Conservation (phyloP, 805 yeast genomes). For the Candida xiaguanensis region DNA sequence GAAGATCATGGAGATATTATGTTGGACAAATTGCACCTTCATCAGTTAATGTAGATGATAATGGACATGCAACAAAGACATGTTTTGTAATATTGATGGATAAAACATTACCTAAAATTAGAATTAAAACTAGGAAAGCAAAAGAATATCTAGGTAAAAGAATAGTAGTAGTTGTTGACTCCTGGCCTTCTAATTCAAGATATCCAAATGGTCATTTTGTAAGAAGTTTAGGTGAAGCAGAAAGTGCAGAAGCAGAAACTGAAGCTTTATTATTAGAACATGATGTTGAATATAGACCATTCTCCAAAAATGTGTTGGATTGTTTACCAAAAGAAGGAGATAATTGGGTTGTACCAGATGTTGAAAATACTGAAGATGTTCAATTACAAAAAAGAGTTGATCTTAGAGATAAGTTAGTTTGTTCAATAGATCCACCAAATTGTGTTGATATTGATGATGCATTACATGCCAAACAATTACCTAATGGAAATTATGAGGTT, state of each 20-base stretch:
- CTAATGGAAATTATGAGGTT: conserved; percentile 93
- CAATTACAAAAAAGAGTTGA: conserved; percentile 68
- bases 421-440: conserved; percentile 96
- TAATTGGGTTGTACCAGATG: conserved; percentile 84
- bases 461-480: conserved; percentile 75
- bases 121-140: conserved; percentile 86
- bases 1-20: conserved; percentile 93
- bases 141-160: conserved; percentile 80
- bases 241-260: conserved; percentile 91
- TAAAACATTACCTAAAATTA: conserved; percentile 76
- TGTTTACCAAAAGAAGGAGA: conserved; percentile 94
- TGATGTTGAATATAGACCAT: conserved; percentile 95
- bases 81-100: conserved; percentile 91
- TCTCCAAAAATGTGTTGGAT: conserved; percentile 83
- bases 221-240: conserved; percentile 83
- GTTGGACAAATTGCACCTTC: conserved; percentile 89
- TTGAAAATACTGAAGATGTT: conserved; percentile 49
- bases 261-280: conserved; percentile 92
- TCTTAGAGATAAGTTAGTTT: conserved; percentile 81
- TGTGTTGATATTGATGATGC: conserved; percentile 99
- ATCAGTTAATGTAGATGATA: conserved; percentile 53
- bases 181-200: conserved; percentile 83
- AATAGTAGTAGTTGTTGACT: conserved; percentile 86
- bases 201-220: conserved; percentile 95
- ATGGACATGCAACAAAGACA: conserved; percentile 64